Evolutionary conservation across 2,329 filamentous ascomycete species (phyloP).

Genomic region (Ophiognomonia clavigignenti-juglandacearum): DNA sequence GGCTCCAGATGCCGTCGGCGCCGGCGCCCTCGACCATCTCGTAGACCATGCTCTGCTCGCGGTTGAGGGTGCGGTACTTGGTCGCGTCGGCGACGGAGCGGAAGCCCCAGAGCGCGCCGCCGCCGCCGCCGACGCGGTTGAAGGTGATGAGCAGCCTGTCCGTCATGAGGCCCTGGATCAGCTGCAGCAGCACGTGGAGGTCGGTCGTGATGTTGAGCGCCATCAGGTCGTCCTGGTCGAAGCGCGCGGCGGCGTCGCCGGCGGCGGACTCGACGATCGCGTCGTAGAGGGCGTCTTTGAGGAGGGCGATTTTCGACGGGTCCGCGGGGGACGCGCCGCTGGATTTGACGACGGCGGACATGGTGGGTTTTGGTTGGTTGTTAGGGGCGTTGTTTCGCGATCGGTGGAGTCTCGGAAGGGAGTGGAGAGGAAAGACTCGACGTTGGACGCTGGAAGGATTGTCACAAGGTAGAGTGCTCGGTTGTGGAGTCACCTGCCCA

Average conservation of each 20-base stretch:
- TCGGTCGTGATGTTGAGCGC: slow-evolving; percentile 42
- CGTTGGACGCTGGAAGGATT: background rate
- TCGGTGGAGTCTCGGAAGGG: background rate
- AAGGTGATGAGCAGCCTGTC: slow-evolving; percentile 55
- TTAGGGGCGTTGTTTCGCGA: background rate
- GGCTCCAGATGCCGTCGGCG: slow-evolving; percentile 85
- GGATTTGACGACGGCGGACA: slow-evolving; percentile 11
- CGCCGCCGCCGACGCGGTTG: slow-evolving; percentile 34
- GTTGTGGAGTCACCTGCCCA: no score
- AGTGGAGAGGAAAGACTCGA: background rate
- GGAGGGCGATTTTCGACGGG: slow-evolving; percentile 40
- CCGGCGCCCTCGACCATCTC: slow-evolving; percentile 82
- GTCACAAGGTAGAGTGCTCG: no score
- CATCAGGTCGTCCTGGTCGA: slow-evolving; percentile 16
- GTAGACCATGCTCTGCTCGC: slow-evolving; percentile 83
- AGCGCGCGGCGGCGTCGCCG: slow-evolving; percentile 12
- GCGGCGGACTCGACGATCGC: slow-evolving; percentile 29
- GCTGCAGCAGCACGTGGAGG: slow-evolving; percentile 46
- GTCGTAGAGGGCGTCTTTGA: slow-evolving; percentile 54
- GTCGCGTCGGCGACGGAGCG: slow-evolving; percentile 55
- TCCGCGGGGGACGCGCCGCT: slow-evolving; percentile 19
- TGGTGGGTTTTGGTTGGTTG: background rate
- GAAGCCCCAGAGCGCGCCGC: slow-evolving; percentile 48
- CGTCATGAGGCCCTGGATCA: slow-evolving; percentile 53
- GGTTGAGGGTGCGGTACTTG: slow-evolving; percentile 49